Evolutionary conservation across 1,284 basidiomycete species (phyloP).

Genomic region (Austroboletus niveus): DNA sequence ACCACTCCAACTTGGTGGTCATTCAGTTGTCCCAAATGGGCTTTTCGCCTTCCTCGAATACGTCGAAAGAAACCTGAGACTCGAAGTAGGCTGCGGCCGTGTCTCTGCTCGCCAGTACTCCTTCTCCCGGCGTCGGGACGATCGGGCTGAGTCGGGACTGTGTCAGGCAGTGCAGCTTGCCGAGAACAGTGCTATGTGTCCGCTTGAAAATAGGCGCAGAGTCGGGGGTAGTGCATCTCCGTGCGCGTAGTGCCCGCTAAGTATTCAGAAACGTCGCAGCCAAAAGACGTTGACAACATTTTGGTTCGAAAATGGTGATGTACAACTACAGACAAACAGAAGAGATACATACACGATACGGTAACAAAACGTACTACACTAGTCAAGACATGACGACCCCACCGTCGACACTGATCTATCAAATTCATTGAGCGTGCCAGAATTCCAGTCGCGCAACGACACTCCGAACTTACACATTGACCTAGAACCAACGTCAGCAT

Average conservation of each 20-base stretch:
- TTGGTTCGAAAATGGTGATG: too few relatives aligned
- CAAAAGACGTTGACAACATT: too few relatives aligned
- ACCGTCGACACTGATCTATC: constrained; percentile 19
- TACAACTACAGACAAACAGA: too few relatives aligned
- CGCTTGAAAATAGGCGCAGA: too few relatives aligned
- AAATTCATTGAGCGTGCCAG: background rate
- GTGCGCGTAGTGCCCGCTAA: too few relatives aligned
- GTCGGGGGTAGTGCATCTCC: too few relatives aligned
- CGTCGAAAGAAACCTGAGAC: background rate
- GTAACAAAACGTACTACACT: too few relatives aligned
- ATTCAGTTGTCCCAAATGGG: constrained; percentile 1
- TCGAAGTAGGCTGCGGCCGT: background rate
- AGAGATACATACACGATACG: too few relatives aligned
- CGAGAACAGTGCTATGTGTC: too few relatives aligned
- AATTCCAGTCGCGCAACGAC: background rate
- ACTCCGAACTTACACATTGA: constrained; percentile 18
- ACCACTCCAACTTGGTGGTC: background rate
- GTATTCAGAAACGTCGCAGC: too few relatives aligned
- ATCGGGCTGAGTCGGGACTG: too few relatives aligned
- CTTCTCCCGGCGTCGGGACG: background rate
- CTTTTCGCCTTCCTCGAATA: background rate
- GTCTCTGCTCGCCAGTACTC: background rate
- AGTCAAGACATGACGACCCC: constrained; percentile 15
- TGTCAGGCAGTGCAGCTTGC: too few relatives aligned
- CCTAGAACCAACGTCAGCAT: constrained; percentile 10